Evolutionary conservation across 192 early-diverging fungal genomes (phyloP).

Genomic region (Bifiguratus adelaidae): DNA sequence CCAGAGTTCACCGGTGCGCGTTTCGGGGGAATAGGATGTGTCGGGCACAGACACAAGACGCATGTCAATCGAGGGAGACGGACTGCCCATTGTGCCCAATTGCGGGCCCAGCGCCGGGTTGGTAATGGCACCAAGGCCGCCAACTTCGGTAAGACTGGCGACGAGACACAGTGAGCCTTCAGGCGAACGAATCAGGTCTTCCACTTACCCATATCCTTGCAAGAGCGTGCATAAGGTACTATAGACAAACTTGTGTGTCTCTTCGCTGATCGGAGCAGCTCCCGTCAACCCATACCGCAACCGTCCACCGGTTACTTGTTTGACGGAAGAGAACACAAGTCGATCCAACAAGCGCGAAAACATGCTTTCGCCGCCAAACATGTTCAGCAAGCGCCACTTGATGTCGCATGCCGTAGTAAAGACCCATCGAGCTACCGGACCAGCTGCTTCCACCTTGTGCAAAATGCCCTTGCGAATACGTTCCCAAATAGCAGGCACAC

Average conservation of each 20-base stretch:
- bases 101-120: slow-evolving; percentile 22
- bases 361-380: neutral
- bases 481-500: slow-evolving; percentile 60
- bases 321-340: slow-evolving; percentile 8
- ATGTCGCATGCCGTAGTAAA: neutral
- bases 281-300: slow-evolving; percentile 51
- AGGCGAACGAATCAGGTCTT: neutral
- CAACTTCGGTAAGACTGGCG: slow-evolving; percentile 50
- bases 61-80: slow-evolving; percentile 42
- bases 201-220: slow-evolving; percentile 53
- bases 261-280: slow-evolving; percentile 64
- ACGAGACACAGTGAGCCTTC: neutral
- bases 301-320: slow-evolving; percentile 50
- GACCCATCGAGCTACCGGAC: neutral
- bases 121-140: slow-evolving; percentile 33
- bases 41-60: slow-evolving; percentile 46
- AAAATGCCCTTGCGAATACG: slow-evolving; percentile 21
- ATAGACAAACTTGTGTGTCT: slow-evolving; percentile 62
- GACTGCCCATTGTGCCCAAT: slow-evolving; percentile 54
- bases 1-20: slow-evolving; percentile 53
- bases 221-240: slow-evolving; percentile 48
- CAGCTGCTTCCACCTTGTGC: neutral
- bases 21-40: slow-evolving; percentile 32
- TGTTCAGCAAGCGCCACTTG: neutral
- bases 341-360: neutral